Percentiles rank a stretch among this genome's conserved stretches.
Conservation (phyloP, 768 basidiomycete species). For the Vishniacozyma victoriae region DNA sequence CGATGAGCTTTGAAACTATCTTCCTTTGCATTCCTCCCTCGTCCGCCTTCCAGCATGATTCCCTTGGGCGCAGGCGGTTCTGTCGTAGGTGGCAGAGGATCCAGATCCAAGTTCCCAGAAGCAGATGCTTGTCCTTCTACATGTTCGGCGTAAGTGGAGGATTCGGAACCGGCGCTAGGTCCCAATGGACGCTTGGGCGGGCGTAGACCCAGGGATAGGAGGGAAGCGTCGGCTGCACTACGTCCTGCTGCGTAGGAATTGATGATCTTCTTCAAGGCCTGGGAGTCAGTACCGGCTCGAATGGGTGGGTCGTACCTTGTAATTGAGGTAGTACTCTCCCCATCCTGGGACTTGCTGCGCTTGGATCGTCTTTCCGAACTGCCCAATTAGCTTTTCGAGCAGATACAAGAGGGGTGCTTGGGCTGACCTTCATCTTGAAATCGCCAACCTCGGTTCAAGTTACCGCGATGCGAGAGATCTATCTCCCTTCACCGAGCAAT, state of each 20-base stretch:
- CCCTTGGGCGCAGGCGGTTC: conserved; percentile 37
- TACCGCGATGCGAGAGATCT: too few relatives aligned
- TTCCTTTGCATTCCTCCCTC: conserved; percentile 65
- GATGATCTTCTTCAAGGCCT: conserved; percentile 63
- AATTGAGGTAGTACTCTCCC: conserved; percentile 92
- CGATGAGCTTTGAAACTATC: conserved; percentile 90
- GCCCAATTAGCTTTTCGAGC: too few relatives aligned
- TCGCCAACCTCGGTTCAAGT: too few relatives aligned
- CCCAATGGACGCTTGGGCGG: conserved; percentile 56
- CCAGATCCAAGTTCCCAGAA: conserved; percentile 19
- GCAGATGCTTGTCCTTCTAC: neutral
- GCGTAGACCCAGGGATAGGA: conserved; percentile 73
- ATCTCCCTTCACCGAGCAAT: too few relatives aligned
- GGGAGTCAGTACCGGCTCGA: neutral
- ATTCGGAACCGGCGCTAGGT: conserved; percentile 14
- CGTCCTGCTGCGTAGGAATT: conserved; percentile 86
- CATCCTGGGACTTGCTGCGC: conserved; percentile 95
- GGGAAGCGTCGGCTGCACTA: conserved; percentile 82
- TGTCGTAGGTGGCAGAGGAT: conserved; percentile 38
- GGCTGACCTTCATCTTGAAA: too few relatives aligned
- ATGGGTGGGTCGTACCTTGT: conserved; percentile 57
- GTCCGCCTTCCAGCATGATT: conserved; percentile 36
- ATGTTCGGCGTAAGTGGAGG: neutral
- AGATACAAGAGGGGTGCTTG: too few relatives aligned
- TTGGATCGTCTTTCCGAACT: conserved; percentile 99